Evolutionary conservation across 2,329 filamentous ascomycete genomes (phyloP), one percentile per base, ranked within the genome.

Genomic region (Leptographium lundbergii): DNA sequence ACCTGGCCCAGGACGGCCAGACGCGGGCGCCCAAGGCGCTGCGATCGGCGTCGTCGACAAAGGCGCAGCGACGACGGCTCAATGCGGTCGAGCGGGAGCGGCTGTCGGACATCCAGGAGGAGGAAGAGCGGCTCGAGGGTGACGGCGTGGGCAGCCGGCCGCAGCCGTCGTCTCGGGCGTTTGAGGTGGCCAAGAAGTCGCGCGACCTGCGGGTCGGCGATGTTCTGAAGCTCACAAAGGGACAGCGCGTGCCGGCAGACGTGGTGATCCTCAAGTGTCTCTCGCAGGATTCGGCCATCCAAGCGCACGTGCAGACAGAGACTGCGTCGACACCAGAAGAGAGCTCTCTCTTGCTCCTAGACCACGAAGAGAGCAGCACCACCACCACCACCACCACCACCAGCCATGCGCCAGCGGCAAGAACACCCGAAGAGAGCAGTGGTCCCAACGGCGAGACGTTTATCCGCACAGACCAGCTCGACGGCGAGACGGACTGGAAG

Each of bases 401-500:
- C 47, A n/a, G 70, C 67, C 54, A 71, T 42, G 6, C 52, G 2
- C 36, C n/a, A 2, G 3, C 14, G 45, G 59, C 2, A 36, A 27
- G 25, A 11, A 19, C 22, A 39, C 32, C 22, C 39, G 55, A 22
- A 27, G 51, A 45, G 32, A 32, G 29, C 48, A 47, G 70, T 14
- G 72, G 73, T 22, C 73, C 80, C n/a, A 77, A 79, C 29, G 91
- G 91, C 32, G 95, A 99, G 72, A 92, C 92, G 0, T 99, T 99
- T 67, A 97, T 99, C 68, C 83, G 94, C 61, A 99, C 95, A 2
- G 94, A 99, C 71, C 94, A 99, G 69, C 79, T 99, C 11, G 94
- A 99, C 67, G 94, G 94, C 65, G 94, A 99, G 74, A 99, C 94
- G 0, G 94, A 99, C 69, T 99, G 94, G 95, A 99, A 99, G 73